phyloP scores from a whole-genome alignment of 352 stramenopile species.

The Phytophthora pluvialis region DNA sequence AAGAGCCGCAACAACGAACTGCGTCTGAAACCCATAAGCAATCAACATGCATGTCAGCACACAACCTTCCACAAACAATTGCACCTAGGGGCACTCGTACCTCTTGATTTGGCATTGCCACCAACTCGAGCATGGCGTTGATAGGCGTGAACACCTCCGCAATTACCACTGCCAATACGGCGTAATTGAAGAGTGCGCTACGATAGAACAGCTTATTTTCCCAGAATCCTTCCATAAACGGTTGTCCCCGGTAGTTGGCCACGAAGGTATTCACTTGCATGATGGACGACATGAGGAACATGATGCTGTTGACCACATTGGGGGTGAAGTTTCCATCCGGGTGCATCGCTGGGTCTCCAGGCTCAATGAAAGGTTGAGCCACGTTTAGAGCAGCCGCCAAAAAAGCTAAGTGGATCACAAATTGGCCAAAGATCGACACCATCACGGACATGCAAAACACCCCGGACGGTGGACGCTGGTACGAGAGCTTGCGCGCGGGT shows the following conservation, averaged over 20 bases:
- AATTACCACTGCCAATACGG: slow-evolving; percentile 89
- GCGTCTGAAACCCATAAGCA: slow-evolving; percentile 41
- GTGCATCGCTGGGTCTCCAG: slow-evolving; percentile 78
- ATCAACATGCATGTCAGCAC: slow-evolving; percentile 10
- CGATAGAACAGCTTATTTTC: slow-evolving; percentile 96
- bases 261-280: slow-evolving; percentile 97
- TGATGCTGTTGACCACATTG: slow-evolving; percentile 98
- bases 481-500: slow-evolving; percentile 94
- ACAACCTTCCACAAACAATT: background rate
- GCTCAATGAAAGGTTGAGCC: slow-evolving; percentile 87
- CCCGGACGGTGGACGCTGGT: slow-evolving; percentile 91
- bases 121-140: slow-evolving; percentile 91
- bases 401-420: slow-evolving; percentile 95
- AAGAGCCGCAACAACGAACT: slow-evolving; percentile 49
- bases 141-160: slow-evolving; percentile 90
- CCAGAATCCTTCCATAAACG: slow-evolving; percentile 98
- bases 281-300: slow-evolving; percentile 97
- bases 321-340: slow-evolving; percentile 95
- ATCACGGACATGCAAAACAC: slow-evolving; percentile 95
- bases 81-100: slow-evolving; percentile 12
- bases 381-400: slow-evolving; percentile 92
- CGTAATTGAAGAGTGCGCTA: slow-evolving; percentile 82
- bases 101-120: slow-evolving; percentile 84
- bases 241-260: slow-evolving; percentile 98
- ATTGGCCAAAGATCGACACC: slow-evolving; percentile 95